Evolutionary conservation across 1,284 basidiomycete species (phyloP).

Genomic region (Coniferiporia sulphurascens): DNA sequence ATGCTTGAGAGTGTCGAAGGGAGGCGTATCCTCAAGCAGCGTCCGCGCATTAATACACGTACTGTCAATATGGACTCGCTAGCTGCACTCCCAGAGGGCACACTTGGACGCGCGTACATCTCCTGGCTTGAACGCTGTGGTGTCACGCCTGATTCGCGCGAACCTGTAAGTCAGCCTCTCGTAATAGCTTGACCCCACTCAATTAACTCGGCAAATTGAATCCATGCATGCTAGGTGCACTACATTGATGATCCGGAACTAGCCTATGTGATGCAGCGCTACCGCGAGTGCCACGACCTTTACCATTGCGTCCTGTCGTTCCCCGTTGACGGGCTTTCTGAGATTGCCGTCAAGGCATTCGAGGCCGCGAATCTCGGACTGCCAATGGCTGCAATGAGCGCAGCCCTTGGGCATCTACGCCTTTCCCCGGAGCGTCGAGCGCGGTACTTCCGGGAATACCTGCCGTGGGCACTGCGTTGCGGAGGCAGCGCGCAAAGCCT

Average conservation of each 20-base stretch:
- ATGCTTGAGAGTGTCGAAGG: constrained; percentile 84
- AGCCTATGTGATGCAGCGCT: constrained; percentile 96
- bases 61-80: constrained; percentile 75
- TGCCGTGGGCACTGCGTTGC: constrained; percentile 86
- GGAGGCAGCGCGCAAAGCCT: constrained; percentile 72
- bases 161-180: constrained; percentile 55
- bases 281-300: constrained; percentile 96
- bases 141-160: constrained; percentile 94
- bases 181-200: constrained; percentile 1
- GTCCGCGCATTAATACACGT: constrained; percentile 76
- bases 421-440: constrained; percentile 52
- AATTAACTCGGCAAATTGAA: constrained; percentile 14
- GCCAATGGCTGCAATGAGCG: constrained; percentile 83
- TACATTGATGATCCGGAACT: constrained; percentile 93
- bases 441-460: constrained; percentile 70
- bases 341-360: constrained; percentile 95
- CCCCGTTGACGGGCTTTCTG: constrained; percentile 87
- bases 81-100: constrained; percentile 66
- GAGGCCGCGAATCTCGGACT: constrained; percentile 92
- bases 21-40: constrained; percentile 74
- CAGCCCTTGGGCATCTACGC: constrained; percentile 68
- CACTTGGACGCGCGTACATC: constrained; percentile 84
- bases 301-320: constrained; percentile 89
- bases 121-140: constrained; percentile 89
- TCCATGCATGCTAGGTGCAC: constrained; percentile 57